Evolutionary conservation across 345 rosid genomes (phyloP).

Genomic region (Eucalyptus polyanthemos): DNA sequence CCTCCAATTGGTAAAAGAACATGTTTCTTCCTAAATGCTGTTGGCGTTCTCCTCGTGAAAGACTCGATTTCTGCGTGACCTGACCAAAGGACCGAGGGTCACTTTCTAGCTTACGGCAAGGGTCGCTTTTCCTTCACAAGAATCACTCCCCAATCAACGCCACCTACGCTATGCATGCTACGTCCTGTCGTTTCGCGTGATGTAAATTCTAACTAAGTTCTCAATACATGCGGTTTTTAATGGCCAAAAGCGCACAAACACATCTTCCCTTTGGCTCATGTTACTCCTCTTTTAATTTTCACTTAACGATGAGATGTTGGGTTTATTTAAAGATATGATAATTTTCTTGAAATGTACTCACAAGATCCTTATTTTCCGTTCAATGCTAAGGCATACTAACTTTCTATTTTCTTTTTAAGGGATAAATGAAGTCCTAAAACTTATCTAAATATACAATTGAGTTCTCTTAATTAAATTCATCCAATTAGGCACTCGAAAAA

Average conservation of each 20-base stretch:
- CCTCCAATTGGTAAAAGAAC: background rate
- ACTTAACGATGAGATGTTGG: background rate
- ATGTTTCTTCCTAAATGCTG: background rate
- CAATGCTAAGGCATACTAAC: background rate
- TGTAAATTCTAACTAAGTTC: background rate
- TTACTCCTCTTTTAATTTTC: no score
- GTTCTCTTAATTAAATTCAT: accelerated
- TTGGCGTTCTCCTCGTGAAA: background rate
- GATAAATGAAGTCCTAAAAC: background rate
- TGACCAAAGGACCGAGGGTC: background rate
- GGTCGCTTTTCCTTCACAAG: background rate
- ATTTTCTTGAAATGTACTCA: background rate
- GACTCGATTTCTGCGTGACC: background rate
- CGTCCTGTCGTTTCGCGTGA: background rate
- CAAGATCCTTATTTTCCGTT: background rate
- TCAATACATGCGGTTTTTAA: background rate
- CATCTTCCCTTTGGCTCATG: background rate
- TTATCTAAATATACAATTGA: accelerated
- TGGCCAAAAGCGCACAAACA: background rate
- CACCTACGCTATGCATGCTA: background rate
- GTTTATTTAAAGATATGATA: background rate
- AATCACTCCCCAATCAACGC: background rate
- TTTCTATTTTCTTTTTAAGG: background rate
- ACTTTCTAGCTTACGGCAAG: background rate
- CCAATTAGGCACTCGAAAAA: background rate